These are phyloP conservation scores for Xylogone sp. DNA, from an alignment of 2,329 filamentous ascomycete genomes.

Conservation along the genomic window DNA sequence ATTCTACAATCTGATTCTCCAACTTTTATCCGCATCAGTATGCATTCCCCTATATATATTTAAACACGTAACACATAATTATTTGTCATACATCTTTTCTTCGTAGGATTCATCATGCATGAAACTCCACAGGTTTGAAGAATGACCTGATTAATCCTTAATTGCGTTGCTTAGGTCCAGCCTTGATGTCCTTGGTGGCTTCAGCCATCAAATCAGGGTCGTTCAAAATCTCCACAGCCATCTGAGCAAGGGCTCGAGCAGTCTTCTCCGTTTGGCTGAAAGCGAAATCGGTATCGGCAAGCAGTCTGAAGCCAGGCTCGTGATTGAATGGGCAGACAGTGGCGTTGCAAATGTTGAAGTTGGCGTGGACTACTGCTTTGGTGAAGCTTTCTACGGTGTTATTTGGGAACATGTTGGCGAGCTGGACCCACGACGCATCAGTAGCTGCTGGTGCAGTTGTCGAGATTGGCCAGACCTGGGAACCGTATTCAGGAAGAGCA, in stretches of 20 bases:
- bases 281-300: not conserved
- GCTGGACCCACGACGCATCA: not conserved
- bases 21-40: too few relatives aligned
- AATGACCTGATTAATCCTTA: too few relatives aligned
- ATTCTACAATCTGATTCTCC: too few relatives aligned
- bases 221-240: not conserved
- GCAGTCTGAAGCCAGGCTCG: not conserved
- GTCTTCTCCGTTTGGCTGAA: not conserved
- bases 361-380: not conserved
- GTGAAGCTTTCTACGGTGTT: not conserved
- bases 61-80: too few relatives aligned
- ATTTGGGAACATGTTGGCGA: not conserved
- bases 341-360: not conserved
- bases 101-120: too few relatives aligned
- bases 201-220: not conserved
- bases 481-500: not conserved
- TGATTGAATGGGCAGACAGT: not conserved
- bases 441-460: not conserved
- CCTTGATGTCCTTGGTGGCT: not conserved
- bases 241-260: not conserved
- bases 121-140: too few relatives aligned
- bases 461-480: not conserved
- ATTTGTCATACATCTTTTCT: too few relatives aligned
- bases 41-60: too few relatives aligned
- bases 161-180: not conserved